A percentile compares a stretch with the other conserved stretches of the same genome.
phyloP scores from a whole-genome alignment of 2,329 filamentous ascomycete species.

The Atkinsonella texensis region DNA sequence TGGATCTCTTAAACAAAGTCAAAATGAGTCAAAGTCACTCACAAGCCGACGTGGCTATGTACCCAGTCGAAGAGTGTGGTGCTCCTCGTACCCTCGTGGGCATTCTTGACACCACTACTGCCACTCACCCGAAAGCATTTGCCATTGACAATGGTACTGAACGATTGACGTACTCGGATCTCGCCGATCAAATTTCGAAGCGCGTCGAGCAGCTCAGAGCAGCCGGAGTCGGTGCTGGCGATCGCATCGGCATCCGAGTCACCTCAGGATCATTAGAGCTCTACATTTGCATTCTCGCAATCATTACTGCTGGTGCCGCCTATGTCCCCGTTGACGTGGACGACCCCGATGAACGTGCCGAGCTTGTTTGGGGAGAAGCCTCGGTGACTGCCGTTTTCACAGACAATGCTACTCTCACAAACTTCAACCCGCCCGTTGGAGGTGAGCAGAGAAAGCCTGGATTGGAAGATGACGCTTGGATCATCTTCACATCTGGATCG shows the following conservation, averaged over 20 bases:
- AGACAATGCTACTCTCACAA: conserved; percentile 9
- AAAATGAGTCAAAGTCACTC: conserved; percentile 3
- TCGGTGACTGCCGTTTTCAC: conserved; percentile 9
- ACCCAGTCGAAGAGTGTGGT: conserved; percentile 4
- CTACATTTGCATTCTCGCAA: conserved; percentile 11
- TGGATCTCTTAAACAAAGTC: background rate
- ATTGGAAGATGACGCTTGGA: conserved; percentile 12
- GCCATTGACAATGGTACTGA: conserved; percentile 11
- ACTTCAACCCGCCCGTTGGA: background rate
- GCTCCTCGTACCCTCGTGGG: conserved; percentile 11
- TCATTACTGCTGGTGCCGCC: conserved; percentile 10
- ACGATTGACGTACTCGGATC: conserved; percentile 7
- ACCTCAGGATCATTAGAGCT: conserved; percentile 11
- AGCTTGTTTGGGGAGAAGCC: conserved; percentile 11
- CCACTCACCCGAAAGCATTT: conserved; percentile 3
- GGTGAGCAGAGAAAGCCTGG: conserved; percentile 2
- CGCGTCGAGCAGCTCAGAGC: conserved; percentile 5
- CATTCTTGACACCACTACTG: conserved; percentile 8
- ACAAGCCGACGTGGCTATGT: conserved; percentile 6
- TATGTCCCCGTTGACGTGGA: conserved; percentile 14
- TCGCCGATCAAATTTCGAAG: conserved; percentile 3
- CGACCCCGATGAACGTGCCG: conserved; percentile 12
- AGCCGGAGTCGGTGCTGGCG: conserved; percentile 9
- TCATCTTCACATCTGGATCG: conserved; percentile 15
- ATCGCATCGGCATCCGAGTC: conserved; percentile 10